A percentile compares a stretch with the other conserved stretches of the same genome.
phyloP scores from a whole-genome alignment of 768 basidiomycete species.

The Inosperma sp. region DNA sequence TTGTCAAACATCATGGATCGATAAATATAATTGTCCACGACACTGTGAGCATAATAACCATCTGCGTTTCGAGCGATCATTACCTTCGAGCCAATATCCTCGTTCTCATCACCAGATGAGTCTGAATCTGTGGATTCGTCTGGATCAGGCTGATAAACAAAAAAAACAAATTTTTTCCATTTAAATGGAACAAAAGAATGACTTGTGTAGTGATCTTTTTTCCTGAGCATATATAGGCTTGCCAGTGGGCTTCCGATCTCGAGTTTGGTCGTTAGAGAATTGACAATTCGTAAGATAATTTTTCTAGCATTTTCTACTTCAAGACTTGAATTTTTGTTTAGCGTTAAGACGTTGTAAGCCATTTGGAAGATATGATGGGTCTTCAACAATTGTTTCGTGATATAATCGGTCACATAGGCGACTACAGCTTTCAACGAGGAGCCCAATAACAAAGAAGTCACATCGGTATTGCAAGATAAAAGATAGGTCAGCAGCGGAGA shows the following conservation, averaged over 20 bases:
- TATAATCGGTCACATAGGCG: no score
- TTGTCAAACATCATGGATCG: conserved; percentile 15
- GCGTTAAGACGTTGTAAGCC: conserved; percentile 11
- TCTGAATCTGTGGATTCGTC: neutral
- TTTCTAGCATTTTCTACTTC: conserved; percentile 10
- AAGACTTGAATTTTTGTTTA: conserved; percentile 8
- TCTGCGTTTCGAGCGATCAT: conserved; percentile 15
- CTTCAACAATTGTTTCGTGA: conserved; percentile 27
- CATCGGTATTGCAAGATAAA: no score
- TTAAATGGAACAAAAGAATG: conserved; percentile 26
- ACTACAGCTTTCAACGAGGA: no score
- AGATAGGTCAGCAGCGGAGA: no score
- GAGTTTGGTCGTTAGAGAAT: conserved; percentile 23
- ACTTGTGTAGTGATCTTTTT: conserved; percentile 30
- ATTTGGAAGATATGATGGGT: conserved; percentile 25
- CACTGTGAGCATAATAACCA: conserved; percentile 20
- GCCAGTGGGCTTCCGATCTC: conserved; percentile 29
- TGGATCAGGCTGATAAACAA: conserved; percentile 3
- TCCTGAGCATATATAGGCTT: conserved; percentile 19
- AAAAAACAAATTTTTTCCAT: conserved; percentile 24
- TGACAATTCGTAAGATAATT: conserved; percentile 26
- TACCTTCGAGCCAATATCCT: conserved; percentile 16
- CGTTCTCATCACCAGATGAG: neutral
- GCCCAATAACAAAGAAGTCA: no score
- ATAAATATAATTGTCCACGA: conserved; percentile 31